Percentiles rank a stretch among this genome's conserved stretches.
Conservation (phyloP, 192 early-diverging fungal genomes). For the Gamsiella multidivaricata region DNA sequence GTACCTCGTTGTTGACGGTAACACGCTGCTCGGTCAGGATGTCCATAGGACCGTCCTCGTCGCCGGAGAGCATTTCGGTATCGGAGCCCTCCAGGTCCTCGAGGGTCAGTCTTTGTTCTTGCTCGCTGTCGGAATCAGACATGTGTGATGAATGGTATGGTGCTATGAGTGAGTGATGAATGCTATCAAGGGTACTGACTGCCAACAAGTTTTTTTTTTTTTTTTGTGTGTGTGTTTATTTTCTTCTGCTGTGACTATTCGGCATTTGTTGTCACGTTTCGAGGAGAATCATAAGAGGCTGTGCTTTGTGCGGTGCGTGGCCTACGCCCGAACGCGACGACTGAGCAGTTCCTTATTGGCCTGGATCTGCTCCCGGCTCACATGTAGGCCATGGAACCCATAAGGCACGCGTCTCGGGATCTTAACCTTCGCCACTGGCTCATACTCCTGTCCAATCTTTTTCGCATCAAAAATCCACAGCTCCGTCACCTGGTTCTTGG, state of each 20-base stretch:
- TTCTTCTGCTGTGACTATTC: conserved; percentile 1
- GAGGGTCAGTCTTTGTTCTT: conserved; percentile 45
- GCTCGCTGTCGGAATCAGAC: conserved; percentile 54
- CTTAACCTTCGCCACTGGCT: conserved; percentile 29
- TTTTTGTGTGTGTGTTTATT: conserved; percentile 2
- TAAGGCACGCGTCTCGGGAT: conserved; percentile 40
- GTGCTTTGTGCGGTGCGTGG: too few species aligned
- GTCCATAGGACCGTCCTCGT: conserved; percentile 47
- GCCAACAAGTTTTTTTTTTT: not conserved
- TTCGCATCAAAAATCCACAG: conserved; percentile 50
- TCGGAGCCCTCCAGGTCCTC: conserved; percentile 53
- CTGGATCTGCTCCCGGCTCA: conserved; percentile 36
- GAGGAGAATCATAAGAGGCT: too few species aligned
- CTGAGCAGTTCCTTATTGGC: conserved; percentile 19
- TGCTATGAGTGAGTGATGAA: not conserved
- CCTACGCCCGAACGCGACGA: not conserved
- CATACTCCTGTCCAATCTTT: conserved; percentile 27
- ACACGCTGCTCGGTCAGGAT: conserved; percentile 37
- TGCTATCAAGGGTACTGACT: not conserved
- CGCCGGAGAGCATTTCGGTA: conserved; percentile 42
- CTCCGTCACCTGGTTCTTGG: conserved; percentile 30
- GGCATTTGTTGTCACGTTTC: too few species aligned
- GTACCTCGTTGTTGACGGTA: conserved; percentile 54
- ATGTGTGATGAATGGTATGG: conserved; percentile 22
- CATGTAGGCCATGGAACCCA: conserved; percentile 40